Percentiles rank a stretch among this genome's conserved stretches.
Conservation (phyloP, 73 alveolate species). For the Diophrys sp. region DNA sequence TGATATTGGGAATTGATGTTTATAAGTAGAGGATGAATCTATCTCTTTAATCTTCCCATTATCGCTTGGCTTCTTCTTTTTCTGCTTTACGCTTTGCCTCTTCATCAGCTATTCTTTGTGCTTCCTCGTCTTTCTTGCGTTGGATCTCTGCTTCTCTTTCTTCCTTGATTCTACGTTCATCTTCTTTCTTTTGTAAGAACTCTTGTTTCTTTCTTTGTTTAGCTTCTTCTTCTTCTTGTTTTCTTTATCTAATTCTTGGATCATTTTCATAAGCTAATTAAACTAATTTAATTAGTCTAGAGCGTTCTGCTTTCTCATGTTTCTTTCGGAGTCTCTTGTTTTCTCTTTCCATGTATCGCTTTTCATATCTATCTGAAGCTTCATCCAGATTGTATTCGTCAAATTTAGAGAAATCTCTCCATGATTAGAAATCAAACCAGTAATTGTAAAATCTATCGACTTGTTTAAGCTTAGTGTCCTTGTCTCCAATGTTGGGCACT, state of each 20-base stretch:
- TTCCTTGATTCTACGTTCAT: neutral
- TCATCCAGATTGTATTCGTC: conserved; percentile 82
- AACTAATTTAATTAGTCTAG: conserved; percentile 70
- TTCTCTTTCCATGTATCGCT: conserved; percentile 83
- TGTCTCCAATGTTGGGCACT: conserved; percentile 80
- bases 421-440: conserved; percentile 78
- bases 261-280: conserved; percentile 72
- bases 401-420: conserved; percentile 85
- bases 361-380: conserved; percentile 81
- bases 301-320: conserved; percentile 69
- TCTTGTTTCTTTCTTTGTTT: conserved; percentile 70
- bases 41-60: conserved; percentile 63
- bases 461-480: conserved; percentile 59
- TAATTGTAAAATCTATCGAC: conserved; percentile 72
- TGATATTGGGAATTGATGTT: conserved; percentile 22
- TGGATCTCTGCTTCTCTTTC: conserved; percentile 16
- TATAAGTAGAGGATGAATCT: neutral
- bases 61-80: conserved; percentile 37
- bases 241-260: conserved; percentile 75
- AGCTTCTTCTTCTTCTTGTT: conserved; percentile 59
- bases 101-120: conserved; percentile 45
- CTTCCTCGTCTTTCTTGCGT: conserved; percentile 26
- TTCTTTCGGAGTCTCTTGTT: conserved; percentile 74
- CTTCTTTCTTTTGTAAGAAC: conserved; percentile 14
- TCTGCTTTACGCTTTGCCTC: conserved; percentile 58